phyloP scores from a whole-genome alignment of 2,329 filamentous ascomycete genomes.

The Elsinoe fawcettii region DNA sequence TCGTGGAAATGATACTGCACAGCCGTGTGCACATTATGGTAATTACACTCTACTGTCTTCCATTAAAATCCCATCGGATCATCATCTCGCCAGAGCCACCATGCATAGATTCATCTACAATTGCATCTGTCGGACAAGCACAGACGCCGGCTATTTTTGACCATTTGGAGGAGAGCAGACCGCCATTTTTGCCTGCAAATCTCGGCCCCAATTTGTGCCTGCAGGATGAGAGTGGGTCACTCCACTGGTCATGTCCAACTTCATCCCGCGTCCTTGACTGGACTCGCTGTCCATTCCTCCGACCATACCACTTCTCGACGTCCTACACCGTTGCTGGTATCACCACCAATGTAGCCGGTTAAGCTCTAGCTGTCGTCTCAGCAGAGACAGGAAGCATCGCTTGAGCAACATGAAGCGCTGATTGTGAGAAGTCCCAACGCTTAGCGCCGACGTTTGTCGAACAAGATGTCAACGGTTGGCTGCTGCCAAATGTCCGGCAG shows the following conservation, averaged over 20 bases:
- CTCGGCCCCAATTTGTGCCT: conserved; percentile 14
- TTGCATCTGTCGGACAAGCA: neutral
- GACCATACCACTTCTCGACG: neutral
- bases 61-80: neutral
- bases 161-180: conserved; percentile 9
- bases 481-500: neutral
- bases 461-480: conserved; percentile 6
- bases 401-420: conserved; percentile 15
- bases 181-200: conserved; percentile 7
- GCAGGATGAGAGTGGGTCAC: conserved; percentile 7
- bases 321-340: neutral
- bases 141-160: conserved; percentile 13
- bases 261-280: neutral
- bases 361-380: conserved; percentile 12
- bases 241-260: conserved; percentile 4
- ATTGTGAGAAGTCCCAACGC: conserved; percentile 9
- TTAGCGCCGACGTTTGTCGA: conserved; percentile 14
- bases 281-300: neutral
- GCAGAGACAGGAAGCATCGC: conserved; percentile 14
- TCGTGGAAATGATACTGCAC: neutral
- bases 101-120: neutral
- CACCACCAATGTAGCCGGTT: conserved; percentile 1
- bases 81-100: neutral
- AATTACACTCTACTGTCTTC: neutral
- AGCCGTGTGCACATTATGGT: neutral